Base-by-base conservation (phyloP, 2,329 filamentous ascomycete genomes). In the Paecilomyces niveus region DNA sequence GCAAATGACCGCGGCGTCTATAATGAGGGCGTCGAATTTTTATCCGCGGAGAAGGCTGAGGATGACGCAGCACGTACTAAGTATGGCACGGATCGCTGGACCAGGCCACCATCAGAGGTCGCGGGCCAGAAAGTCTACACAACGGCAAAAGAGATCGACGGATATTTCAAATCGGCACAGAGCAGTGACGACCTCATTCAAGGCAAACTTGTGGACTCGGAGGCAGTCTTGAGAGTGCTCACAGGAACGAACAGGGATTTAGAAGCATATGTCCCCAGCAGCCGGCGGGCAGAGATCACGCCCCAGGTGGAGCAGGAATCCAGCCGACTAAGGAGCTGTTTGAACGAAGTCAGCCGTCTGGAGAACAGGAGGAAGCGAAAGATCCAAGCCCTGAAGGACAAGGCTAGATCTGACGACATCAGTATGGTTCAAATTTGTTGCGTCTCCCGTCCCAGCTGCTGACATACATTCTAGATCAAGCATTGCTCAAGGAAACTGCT, bases 11-110 rank as follows among this genome's bases (percentile, higher is more conserved):
- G 86, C 57, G 83, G 85, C 0, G 83, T 90, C 0, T 97, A 94
- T 61, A 85, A 89, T 52, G 93, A 97, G 74, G 93, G 91, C 0
- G 86, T 88, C 33, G 86, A 89, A 13, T 80, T 94, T 0, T 77
- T 99, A 0, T 83, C 85, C 1, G 85, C 88, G 0, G 94, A 99
- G 73, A 86, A 88, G 59, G 87, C 89, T 15, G 93, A 97, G 69
- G 93, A 99, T 64, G 84, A 90, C 59, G 81, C 83, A 21, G 80
- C 92, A 8, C 84, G 90, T 18, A 78, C 81, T 58, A 93, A 88
- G 68, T 92, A 91, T 68, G 94, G 94, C 22, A 97, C 92, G 0
- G 89, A 92, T 59, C 83, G 90, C 61, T 99, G 94, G 94, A 75
- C 76, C 13, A 85, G 93, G 26, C 81, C 83, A 0, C 80, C 88